Percentiles rank a stretch among this genome's conserved stretches.
Evolutionary conservation across 345 rosid genomes (phyloP).

Genomic region (Heritiera fomes): DNA sequence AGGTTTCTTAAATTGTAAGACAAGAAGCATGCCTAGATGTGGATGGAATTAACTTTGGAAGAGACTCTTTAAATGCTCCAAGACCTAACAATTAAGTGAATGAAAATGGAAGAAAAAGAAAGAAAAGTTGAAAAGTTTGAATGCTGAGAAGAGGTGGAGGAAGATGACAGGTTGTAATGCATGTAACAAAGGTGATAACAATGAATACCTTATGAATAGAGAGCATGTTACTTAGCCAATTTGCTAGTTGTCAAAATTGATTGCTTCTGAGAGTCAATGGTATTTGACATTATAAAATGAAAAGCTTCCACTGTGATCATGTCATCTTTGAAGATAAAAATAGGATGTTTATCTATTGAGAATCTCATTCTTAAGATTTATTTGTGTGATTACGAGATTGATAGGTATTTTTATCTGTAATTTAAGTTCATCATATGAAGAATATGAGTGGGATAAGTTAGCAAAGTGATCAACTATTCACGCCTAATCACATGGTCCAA

Average conservation of each 20-base stretch:
- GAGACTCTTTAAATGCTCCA: slow-evolving; percentile 22
- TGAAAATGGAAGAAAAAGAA: not conserved
- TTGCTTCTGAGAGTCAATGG: slow-evolving; percentile 20
- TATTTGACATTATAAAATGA: not conserved
- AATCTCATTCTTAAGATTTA: not conserved
- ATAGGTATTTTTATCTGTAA: no score
- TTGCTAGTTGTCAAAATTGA: slow-evolving; percentile 27
- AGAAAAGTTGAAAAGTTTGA: slow-evolving; percentile 18
- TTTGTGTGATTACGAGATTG: no score
- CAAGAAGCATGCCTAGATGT: not conserved
- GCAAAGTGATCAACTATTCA: no score
- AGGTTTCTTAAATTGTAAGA: slow-evolving; percentile 2
- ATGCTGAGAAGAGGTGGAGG: slow-evolving; percentile 5
- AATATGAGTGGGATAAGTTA: not conserved
- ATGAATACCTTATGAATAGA: slow-evolving; percentile 1
- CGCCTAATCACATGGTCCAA: no score
- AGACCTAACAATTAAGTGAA: slow-evolving; percentile 24
- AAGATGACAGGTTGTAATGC: slow-evolving; percentile 25
- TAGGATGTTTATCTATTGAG: not conserved
- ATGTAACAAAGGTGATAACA: not conserved
- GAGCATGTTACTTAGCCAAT: not conserved
- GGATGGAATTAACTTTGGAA: not conserved
- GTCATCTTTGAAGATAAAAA: no score
- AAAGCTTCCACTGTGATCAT: not conserved
- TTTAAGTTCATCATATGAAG: not conserved